Evolutionary conservation across 441 rosid species (phyloP).

Genomic region (Lepidium campestre): DNA sequence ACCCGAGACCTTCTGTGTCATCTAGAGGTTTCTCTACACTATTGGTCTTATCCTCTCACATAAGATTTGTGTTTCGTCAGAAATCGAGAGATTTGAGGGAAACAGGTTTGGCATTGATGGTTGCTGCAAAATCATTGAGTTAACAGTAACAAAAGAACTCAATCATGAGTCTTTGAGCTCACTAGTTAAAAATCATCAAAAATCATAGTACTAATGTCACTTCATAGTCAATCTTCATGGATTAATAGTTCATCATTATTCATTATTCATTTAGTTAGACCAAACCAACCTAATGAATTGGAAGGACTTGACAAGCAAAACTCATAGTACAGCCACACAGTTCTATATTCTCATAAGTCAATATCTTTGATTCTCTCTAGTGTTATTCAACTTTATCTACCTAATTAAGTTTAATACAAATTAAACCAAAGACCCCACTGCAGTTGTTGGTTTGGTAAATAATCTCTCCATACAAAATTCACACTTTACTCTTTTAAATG

Average conservation of each 20-base stretch:
- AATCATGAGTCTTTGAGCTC: slow-evolving; percentile 9
- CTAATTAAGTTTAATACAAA: slow-evolving; percentile 14
- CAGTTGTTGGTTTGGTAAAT: slow-evolving; percentile 30
- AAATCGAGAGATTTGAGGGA: neutral
- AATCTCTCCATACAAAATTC: slow-evolving; percentile 11
- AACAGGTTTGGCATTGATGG: slow-evolving; percentile 17
- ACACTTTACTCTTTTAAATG: slow-evolving; percentile 8
- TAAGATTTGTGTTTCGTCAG: slow-evolving; percentile 2
- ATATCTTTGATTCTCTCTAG: slow-evolving; percentile 8
- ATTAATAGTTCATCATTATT: slow-evolving; percentile 11
- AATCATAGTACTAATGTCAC: slow-evolving; percentile 19
- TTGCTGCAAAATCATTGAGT: slow-evolving; percentile 16
- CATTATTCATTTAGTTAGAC: slow-evolving; percentile 25
- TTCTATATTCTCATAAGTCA: neutral
- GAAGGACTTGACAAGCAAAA: slow-evolving; percentile 8
- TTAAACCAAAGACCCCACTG: slow-evolving; percentile 15
- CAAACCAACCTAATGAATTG: slow-evolving; percentile 15
- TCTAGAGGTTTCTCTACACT: too few species aligned
- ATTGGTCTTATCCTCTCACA: too few species aligned
- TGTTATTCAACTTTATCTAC: slow-evolving; percentile 5
- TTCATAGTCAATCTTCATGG: slow-evolving; percentile 27
- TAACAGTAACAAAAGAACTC: neutral
- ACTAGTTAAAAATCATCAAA: slow-evolving; percentile 9
- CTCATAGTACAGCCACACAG: neutral
- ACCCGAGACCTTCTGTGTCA: too few species aligned